A percentile compares a stretch with the other conserved stretches of the same genome.
Evolutionary conservation across 345 rosid genomes (phyloP).

Genomic region (Draba incana): DNA sequence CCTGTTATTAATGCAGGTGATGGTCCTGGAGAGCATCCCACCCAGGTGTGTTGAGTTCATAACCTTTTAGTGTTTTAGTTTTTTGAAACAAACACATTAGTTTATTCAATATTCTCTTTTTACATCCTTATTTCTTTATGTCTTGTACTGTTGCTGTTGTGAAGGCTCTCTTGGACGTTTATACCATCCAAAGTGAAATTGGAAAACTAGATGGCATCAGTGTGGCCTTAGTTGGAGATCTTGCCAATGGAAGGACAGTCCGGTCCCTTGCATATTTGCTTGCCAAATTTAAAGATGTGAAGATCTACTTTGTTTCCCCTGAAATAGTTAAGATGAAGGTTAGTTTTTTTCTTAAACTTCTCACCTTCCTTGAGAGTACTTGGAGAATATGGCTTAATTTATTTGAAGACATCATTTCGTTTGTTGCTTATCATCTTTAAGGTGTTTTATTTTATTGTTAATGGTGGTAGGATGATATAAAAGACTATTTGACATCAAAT

Average conservation of each 20-base stretch:
- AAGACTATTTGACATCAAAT: constrained; percentile 68
- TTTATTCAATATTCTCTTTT: no score
- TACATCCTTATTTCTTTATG: no score
- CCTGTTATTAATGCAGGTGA: constrained; percentile 97
- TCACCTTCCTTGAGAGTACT: neutral
- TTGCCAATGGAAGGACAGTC: constrained; percentile 95
- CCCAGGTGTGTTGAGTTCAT: constrained; percentile 59
- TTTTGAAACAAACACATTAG: no score
- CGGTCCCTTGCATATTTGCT: constrained; percentile 94
- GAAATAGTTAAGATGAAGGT: constrained; percentile 98
- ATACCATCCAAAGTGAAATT: constrained; percentile 85
- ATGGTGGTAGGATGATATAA: constrained; percentile 92
- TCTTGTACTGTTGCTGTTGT: constrained; percentile 7
- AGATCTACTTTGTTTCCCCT: constrained; percentile 88
- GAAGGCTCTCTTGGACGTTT: constrained; percentile 92
- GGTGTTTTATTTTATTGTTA: no score
- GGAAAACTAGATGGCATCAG: constrained; percentile 86
- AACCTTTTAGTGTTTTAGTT: neutral
- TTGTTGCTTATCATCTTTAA: constrained; percentile 3
- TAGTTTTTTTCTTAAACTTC: neutral
- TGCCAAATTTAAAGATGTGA: constrained; percentile 79
- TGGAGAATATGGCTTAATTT: no score
- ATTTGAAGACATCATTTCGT: neutral
- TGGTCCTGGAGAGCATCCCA: constrained; percentile 99
- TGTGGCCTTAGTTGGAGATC: constrained; percentile 96